Evolutionary conservation across 176 grass and related monocot species (phyloP).

Genomic region (Rhynchospora tenuis): DNA sequence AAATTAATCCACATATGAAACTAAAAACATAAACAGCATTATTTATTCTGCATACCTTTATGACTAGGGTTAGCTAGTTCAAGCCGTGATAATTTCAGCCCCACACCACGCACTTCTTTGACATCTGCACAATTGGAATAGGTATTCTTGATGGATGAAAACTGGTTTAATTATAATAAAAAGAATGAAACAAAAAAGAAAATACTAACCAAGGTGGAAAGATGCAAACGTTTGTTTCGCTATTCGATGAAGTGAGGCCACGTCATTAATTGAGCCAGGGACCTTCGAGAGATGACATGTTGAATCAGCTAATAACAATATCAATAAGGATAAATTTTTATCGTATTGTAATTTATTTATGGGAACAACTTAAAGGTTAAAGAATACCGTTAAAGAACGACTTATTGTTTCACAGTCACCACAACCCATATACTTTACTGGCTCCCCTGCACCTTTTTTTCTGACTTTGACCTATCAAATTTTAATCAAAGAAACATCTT

Average conservation of each 20-base stretch:
- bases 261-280: slow-evolving; percentile 70
- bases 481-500: slow-evolving; percentile 25
- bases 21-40: not conserved
- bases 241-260: slow-evolving; percentile 57
- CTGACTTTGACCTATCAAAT: slow-evolving; percentile 64
- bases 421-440: slow-evolving; percentile 90
- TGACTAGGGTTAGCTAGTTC: slow-evolving; percentile 41
- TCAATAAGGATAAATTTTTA: slow-evolving; percentile 18
- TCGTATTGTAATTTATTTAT: slow-evolving; percentile 23
- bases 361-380: slow-evolving; percentile 5
- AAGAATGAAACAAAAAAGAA: not conserved
- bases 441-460: slow-evolving; percentile 78
- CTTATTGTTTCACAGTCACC: slow-evolving; percentile 89
- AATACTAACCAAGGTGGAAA: slow-evolving; percentile 58
- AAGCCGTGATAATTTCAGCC: slow-evolving; percentile 74
- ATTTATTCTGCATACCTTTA: slow-evolving; percentile 14
- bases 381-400: slow-evolving; percentile 64
- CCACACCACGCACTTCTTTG: slow-evolving; percentile 93
- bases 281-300: slow-evolving; percentile 39
- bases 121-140: slow-evolving; percentile 45
- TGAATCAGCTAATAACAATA: slow-evolving; percentile 22
- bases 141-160: slow-evolving; percentile 7
- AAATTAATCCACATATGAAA: not conserved
- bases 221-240: slow-evolving; percentile 69
- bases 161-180: not conserved